Conservation (phyloP, 2,329 filamentous ascomycete species). For the Clarireedia paspali region DNA sequence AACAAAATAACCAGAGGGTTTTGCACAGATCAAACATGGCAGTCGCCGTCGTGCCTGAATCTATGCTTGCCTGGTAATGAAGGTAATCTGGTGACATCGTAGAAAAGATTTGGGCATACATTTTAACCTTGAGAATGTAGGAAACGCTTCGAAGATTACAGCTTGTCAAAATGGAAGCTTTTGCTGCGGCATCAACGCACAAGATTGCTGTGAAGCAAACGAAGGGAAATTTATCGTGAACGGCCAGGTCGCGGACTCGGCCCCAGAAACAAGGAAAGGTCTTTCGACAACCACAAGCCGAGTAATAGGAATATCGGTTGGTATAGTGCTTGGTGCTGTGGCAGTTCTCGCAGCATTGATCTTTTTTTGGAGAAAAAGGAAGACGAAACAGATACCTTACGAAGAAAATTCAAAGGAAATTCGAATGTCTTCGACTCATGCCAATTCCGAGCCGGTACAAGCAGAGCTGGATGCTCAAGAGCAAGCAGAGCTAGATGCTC, state of each 20-base stretch:
- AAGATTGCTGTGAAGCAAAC: not conserved
- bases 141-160: not conserved
- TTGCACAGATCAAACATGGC: slow-evolving; percentile 6
- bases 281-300: no score
- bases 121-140: not conserved
- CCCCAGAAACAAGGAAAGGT: no score
- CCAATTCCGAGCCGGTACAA: no score
- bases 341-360: no score
- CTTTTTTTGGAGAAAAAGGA: no score
- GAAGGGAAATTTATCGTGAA: slow-evolving; percentile 3
- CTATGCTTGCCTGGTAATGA: not conserved
- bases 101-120: not conserved
- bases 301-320: no score
- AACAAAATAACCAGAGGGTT: not conserved
- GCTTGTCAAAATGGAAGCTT: slow-evolving; percentile 5
- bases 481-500: no score
- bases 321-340: no score
- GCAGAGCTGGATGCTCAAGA: no score
- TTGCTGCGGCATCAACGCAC: slow-evolving; percentile 1
- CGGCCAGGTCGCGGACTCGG: not conserved
- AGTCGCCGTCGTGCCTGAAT: not conserved
- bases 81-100: not conserved
- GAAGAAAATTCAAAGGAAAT: no score
- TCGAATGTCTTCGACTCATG: no score
- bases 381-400: no score